phyloP scores from a whole-genome alignment of 257 asterid genomes.

The Phtheirospermum japonicum region DNA sequence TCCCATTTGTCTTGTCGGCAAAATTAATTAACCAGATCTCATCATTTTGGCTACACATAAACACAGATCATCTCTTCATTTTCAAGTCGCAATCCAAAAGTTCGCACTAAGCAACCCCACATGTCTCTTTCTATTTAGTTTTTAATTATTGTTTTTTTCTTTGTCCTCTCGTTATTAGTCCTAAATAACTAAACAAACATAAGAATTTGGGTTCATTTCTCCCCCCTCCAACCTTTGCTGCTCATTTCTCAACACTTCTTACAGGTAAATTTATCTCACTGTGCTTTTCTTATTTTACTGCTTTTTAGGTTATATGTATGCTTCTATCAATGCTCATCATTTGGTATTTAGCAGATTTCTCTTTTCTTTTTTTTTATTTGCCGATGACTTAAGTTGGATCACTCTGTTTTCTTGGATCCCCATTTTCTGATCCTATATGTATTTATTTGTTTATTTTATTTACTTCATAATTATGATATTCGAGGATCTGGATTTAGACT shows the following conservation, averaged over 20 bases:
- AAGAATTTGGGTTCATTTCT: neutral
- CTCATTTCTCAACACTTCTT: constrained; percentile 10
- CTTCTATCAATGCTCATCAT: neutral
- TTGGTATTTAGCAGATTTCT: constrained; percentile 11
- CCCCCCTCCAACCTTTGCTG: too few species aligned
- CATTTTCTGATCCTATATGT: neutral
- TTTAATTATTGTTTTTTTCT: too few species aligned
- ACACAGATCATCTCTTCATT: too few species aligned
- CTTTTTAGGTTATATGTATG: neutral
- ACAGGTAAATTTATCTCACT: constrained; percentile 25
- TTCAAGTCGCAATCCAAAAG: too few species aligned
- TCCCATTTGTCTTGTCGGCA: too few species aligned
- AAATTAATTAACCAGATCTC: too few species aligned
- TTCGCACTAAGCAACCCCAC: too few species aligned
- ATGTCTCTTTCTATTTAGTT: too few species aligned
- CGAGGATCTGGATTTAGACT: constrained; percentile 15
- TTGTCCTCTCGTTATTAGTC: too few species aligned
- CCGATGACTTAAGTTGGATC: constrained; percentile 15
- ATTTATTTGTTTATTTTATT: neutral
- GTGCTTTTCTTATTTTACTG: neutral
- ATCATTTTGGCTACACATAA: too few species aligned
- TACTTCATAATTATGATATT: neutral
- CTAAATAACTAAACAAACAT: too few species aligned
- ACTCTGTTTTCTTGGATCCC: neutral
- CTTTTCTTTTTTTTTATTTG: neutral